These are phyloP conservation scores for Pyricularia pennisetigena DNA, from an alignment of 2,329 filamentous ascomycete species.

Conservation along the genomic window DNA sequence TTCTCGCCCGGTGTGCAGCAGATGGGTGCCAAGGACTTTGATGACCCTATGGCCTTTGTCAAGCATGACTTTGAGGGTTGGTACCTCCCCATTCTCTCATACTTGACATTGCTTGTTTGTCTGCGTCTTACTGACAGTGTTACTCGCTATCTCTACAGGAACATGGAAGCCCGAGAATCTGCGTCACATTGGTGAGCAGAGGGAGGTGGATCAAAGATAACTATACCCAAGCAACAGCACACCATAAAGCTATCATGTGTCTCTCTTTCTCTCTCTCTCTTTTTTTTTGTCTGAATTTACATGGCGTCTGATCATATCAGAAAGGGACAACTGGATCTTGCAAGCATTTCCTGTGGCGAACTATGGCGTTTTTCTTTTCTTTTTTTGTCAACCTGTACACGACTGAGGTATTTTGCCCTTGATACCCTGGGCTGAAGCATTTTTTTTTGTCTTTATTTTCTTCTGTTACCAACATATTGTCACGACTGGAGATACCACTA, in stretches of 20 bases:
- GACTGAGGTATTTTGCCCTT: neutral
- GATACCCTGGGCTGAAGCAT: neutral
- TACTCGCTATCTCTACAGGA: neutral
- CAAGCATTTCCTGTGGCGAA: neutral
- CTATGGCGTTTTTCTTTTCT: neutral
- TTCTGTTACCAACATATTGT: neutral
- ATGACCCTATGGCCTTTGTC: constrained; percentile 95
- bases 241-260: neutral
- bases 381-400: neutral
- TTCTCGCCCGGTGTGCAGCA: constrained; percentile 92
- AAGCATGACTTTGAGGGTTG: constrained; percentile 93
- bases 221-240: neutral
- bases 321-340: neutral
- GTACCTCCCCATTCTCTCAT: constrained; percentile 14
- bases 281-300: neutral
- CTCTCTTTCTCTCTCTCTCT: neutral
- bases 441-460: neutral
- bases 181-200: constrained; percentile 5
- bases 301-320: neutral
- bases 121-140: neutral
- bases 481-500: neutral
- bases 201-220: neutral
- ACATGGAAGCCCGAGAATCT: constrained; percentile 5
- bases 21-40: constrained; percentile 81
- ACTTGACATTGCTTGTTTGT: neutral